These are phyloP conservation scores for Acer saccharum DNA, from an alignment of 345 rosid genomes.

Conservation along the genomic window DNA sequence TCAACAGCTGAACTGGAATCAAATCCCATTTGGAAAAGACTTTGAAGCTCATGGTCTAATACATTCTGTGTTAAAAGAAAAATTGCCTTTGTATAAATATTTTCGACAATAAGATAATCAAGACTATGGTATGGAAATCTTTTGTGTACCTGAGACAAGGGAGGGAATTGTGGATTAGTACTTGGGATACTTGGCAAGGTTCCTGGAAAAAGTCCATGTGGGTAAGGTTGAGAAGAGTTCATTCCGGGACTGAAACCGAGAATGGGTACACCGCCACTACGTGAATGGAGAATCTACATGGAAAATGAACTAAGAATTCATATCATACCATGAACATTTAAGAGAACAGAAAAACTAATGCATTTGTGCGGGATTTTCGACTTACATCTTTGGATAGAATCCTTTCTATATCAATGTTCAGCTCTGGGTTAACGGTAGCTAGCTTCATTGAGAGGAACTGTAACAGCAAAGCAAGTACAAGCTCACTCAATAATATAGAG, in stretches of 20 bases:
- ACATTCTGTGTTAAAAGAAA: constrained; percentile 40
- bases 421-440: constrained; percentile 88
- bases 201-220: constrained; percentile 50
- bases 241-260: constrained; percentile 50
- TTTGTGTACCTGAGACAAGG: constrained; percentile 58
- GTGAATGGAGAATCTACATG: constrained; percentile 61
- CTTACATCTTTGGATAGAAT: constrained; percentile 86
- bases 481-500: neutral
- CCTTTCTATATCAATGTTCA: constrained; percentile 70
- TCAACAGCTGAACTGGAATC: constrained; percentile 62
- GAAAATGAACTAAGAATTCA: constrained; percentile 21
- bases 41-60: constrained; percentile 71
- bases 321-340: constrained; percentile 4
- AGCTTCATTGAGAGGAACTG: constrained; percentile 98
- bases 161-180: constrained; percentile 57
- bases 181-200: constrained; percentile 46
- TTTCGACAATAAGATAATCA: neutral
- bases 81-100: neutral
- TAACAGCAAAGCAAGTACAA: constrained; percentile 21
- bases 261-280: constrained; percentile 43
- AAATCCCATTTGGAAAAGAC: constrained; percentile 74
- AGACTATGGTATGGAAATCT: neutral
- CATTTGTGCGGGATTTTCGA: constrained; percentile 9
- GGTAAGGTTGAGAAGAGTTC: constrained; percentile 44
- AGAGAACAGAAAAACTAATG: constrained; percentile 2